Base-by-base conservation (phyloP, 2,329 filamentous ascomycete species). In the Fusarium praegraminearum region DNA sequence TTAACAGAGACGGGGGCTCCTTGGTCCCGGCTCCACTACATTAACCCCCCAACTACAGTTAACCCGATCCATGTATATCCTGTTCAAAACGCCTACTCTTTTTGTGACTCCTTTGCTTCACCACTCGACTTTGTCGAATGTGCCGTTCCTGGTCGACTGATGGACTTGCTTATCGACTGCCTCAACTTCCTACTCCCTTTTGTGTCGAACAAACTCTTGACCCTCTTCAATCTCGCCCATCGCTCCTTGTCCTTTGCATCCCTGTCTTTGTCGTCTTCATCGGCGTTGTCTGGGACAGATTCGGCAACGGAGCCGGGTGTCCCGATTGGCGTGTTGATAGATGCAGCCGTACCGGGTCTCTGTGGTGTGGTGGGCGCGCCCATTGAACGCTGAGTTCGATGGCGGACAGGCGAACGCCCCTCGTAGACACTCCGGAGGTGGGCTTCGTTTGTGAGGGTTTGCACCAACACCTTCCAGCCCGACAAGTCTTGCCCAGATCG, bases 171-270 rank as follows among this genome's bases (percentile, higher is more conserved):
- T 20, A 79, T 70, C 6, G 81, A 78, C 36, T 79, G 79, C 57
- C 79, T 81, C 54, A 84, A 77, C 75, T 86, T 90, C 76, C 83
- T 88, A 11, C 83, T 81, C 3, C 84, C 85, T 77, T 91, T 93
- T 8, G 87, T 84, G 66, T 91, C 89, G 73, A 93, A 89, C 47
- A 92, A 79, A 75, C 90, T 92, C 83, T 91, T 91, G 61, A 93
- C 90, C 61, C 87, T 86, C 73, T 89, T 86, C 67, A 93, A 79
- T 70, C 89, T 85, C n/a, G 89, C 87, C 90, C 90, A 93, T 68
- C 91, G 84, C 78, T 91, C 89, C 77, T 91, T 91, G 65, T 93
- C 91, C 76, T 91, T 91, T 45, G 81, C 84, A 47, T 84, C 83
- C 28, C 84, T 80, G 1, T 78, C 78, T 40, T 80, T 81, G 46